Evolutionary conservation across 192 early-diverging fungal species (phyloP).

Genomic region (Rhizophagus clarus): DNA sequence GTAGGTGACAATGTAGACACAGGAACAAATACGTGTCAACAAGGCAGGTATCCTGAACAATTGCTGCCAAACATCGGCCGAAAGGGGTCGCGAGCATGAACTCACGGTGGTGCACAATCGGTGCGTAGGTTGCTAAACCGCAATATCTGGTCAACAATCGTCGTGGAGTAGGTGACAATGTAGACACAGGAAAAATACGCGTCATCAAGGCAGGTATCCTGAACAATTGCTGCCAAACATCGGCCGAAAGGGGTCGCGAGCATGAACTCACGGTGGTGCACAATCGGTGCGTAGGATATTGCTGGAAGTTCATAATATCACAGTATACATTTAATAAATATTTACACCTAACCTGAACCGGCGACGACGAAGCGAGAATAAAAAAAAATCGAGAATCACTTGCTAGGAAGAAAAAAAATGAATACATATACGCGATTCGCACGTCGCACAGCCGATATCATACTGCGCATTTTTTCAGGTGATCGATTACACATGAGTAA

Average conservation of each 20-base stretch:
- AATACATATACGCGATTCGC: too few relatives aligned
- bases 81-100: slow-evolving; percentile 31
- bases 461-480: too few relatives aligned
- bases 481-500: too few relatives aligned
- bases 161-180: slow-evolving; percentile 27
- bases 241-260: slow-evolving; percentile 31
- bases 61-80: slow-evolving; percentile 31
- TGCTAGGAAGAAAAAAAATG: too few relatives aligned
- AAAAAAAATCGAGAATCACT: too few relatives aligned
- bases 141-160: slow-evolving; percentile 21
- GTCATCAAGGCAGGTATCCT: slow-evolving; percentile 30
- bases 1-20: slow-evolving; percentile 30
- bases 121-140: slow-evolving; percentile 22
- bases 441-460: too few relatives aligned
- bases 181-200: background rate
- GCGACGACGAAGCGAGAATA: too few relatives aligned
- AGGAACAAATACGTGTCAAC: slow-evolving; percentile 10
- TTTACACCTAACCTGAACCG: too few relatives aligned
- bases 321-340: too few relatives aligned
- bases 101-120: slow-evolving; percentile 31
- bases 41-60: slow-evolving; percentile 28
- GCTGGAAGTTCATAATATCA: too few relatives aligned
- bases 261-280: slow-evolving; percentile 30
- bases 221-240: slow-evolving; percentile 29
- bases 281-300: slow-evolving; percentile 29